Evolutionary conservation across 352 stramenopile species (phyloP), one percentile per base, ranked within the genome.

Genomic region (Ophiocytium majus): DNA sequence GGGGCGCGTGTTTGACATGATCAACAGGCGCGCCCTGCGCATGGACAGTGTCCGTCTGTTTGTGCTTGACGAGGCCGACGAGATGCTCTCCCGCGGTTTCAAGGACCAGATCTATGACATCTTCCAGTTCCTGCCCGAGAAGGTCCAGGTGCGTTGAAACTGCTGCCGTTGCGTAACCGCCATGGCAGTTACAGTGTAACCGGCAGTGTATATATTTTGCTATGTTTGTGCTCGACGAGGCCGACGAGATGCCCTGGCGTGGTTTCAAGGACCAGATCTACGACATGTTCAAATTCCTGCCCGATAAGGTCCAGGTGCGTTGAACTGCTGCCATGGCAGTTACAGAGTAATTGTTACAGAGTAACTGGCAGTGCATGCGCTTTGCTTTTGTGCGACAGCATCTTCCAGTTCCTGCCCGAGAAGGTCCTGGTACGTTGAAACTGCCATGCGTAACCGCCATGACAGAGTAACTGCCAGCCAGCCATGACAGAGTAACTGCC

Each of bases 201-300:
- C n/a, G n/a, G n/a, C n/a, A n/a, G n/a, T n/a, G n/a, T n/a, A n/a
- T n/a, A n/a, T n/a, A n/a, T n/a, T n/a, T n/a, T n/a, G n/a, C n/a
- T 88, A 92, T 99, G 83, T 99, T 99, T 89, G 95, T 98, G 85
- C 91, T 99, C 63, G 97, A 99, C 92, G 97, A 99, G 90, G 97
- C 97, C 85, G 97, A 99, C 96, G 97, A 99, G 92, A 99, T 99
- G 97, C 94, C 99, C 78, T 98, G 93, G 82, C 93, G 95, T 90
- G 97, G 97, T 82, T 99, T 99, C 93, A 99, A 99, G 93, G 97
- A 99, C 90, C 97, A 99, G 92, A 99, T 99, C 90, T 99, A 99
- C 92, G 97, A 99, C 76, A 97, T 99, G 37, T 99, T 99, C 92
- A 96, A 98, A 83, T 99, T 98, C 92, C 93, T 99, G 82, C 97